Evolutionary conservation across 306 rosid species (phyloP).

Genomic region (Rosa multiflora): DNA sequence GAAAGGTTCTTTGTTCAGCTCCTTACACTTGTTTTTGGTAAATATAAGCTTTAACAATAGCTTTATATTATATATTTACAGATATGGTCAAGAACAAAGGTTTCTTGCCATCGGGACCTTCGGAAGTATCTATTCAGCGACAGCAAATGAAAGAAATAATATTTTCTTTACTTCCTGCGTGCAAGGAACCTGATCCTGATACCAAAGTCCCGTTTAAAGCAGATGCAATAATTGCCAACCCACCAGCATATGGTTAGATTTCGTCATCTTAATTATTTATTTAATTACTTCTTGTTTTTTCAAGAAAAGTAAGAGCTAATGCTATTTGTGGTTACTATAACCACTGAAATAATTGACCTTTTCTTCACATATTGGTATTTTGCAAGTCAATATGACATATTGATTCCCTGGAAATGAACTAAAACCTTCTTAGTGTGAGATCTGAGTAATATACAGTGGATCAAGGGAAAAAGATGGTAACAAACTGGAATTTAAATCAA

Average conservation of each 20-base stretch:
- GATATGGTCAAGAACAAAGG: conserved; percentile 99
- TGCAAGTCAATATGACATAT: background rate
- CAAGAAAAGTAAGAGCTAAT: background rate
- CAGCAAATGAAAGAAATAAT: conserved; percentile 70
- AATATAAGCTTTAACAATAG: background rate
- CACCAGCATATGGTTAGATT: conserved; percentile 92
- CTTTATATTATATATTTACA: conserved; percentile 34
- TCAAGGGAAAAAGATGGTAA: no score
- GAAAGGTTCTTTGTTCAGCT: background rate
- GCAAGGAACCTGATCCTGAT: conserved; percentile 65
- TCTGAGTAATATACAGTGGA: no score
- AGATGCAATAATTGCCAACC: conserved; percentile 91
- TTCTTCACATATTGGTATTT: background rate
- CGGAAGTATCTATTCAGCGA: conserved; percentile 85
- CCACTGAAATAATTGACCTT: background rate
- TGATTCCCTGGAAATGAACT: background rate
- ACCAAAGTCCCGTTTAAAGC: conserved; percentile 57
- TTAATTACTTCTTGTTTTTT: conserved; percentile 1
- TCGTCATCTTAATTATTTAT: conserved; percentile 1
- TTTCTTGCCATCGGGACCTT: conserved; percentile 90
- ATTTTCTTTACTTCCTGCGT: conserved; percentile 77
- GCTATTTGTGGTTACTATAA: background rate
- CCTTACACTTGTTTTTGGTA: background rate
- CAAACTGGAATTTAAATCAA: no score
- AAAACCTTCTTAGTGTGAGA: no score